These are phyloP conservation scores for Ganoderma leucocontextum DNA, from an alignment of 1,284 basidiomycete genomes.

Conservation along the genomic window DNA sequence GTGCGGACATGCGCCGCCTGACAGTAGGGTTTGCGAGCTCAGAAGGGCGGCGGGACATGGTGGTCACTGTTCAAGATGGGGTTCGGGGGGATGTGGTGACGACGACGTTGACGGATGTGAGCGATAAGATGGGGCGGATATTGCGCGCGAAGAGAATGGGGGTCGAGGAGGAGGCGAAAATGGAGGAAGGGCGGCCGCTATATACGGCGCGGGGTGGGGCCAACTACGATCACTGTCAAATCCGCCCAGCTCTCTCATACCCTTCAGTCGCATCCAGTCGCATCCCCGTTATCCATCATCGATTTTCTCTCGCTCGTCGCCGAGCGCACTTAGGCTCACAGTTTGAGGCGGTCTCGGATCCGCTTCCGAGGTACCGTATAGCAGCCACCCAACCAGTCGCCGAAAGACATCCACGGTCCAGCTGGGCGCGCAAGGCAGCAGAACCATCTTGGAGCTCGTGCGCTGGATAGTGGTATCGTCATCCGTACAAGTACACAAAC, in stretches of 20 bases:
- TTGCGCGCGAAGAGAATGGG: conserved; percentile 12
- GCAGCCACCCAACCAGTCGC: neutral
- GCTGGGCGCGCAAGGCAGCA: conserved; percentile 1
- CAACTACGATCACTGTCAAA: neutral
- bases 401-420: too few species aligned
- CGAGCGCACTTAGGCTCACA: neutral
- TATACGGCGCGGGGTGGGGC: conserved; percentile 7
- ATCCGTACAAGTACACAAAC: conserved; percentile 32
- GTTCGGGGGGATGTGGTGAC: conserved; percentile 9
- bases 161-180: conserved; percentile 9
- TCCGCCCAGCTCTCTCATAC: neutral
- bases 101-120: conserved; percentile 27
- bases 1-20: conserved; percentile 35
- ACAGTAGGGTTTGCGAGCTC: conserved; percentile 30
- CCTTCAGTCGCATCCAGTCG: neutral
- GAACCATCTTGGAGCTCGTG: neutral
- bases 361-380: conserved; percentile 4
- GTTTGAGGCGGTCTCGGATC: conserved; percentile 9
- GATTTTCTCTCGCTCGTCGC: conserved; percentile 18
- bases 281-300: conserved; percentile 19
- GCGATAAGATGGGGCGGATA: conserved; percentile 39
- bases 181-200: conserved; percentile 10
- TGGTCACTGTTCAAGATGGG: conserved; percentile 17
- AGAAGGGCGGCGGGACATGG: conserved; percentile 32
- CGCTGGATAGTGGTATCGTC: conserved; percentile 19